Percentiles rank a stretch among this genome's conserved stretches.
Evolutionary conservation across 768 basidiomycete genomes (phyloP).

Genomic region (Pisolithus albus): DNA sequence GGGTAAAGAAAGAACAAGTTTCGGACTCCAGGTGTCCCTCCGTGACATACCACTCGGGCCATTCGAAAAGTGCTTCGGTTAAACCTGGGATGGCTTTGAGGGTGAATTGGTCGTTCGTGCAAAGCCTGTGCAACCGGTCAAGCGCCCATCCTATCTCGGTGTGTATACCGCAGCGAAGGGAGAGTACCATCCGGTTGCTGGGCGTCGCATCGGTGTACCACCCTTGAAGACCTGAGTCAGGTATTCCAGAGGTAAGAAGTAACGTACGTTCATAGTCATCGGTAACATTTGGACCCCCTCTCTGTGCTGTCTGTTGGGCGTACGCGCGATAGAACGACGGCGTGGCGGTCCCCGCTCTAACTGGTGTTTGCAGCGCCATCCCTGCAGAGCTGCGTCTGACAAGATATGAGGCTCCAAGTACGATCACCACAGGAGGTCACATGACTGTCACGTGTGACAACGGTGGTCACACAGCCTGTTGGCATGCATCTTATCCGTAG

Average conservation of each 20-base stretch:
- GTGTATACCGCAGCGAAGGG: slow-evolving; percentile 76
- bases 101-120: slow-evolving; percentile 69
- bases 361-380: slow-evolving; percentile 28
- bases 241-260: not conserved
- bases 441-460: slow-evolving; percentile 15
- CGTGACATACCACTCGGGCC: slow-evolving; percentile 77
- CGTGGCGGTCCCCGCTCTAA: slow-evolving; percentile 17
- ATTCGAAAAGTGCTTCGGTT: slow-evolving; percentile 77
- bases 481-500: not conserved
- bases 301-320: slow-evolving; percentile 14
- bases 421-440: slow-evolving; percentile 12
- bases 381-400: not conserved
- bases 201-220: slow-evolving; percentile 81
- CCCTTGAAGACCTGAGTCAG: slow-evolving; percentile 35
- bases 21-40: slow-evolving; percentile 51
- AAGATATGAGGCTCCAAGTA: not conserved
- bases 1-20: slow-evolving; percentile 46
- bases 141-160: slow-evolving; percentile 87
- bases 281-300: slow-evolving; percentile 39
- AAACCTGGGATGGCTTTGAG: slow-evolving; percentile 70
- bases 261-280: slow-evolving; percentile 74
- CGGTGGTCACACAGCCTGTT: slow-evolving; percentile 1
- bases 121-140: slow-evolving; percentile 76
- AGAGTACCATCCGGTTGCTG: slow-evolving; percentile 86
- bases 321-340: slow-evolving; percentile 22